Evolutionary conservation across 306 rosid species (phyloP).

Genomic region (Cucurbita argyrosperma): DNA sequence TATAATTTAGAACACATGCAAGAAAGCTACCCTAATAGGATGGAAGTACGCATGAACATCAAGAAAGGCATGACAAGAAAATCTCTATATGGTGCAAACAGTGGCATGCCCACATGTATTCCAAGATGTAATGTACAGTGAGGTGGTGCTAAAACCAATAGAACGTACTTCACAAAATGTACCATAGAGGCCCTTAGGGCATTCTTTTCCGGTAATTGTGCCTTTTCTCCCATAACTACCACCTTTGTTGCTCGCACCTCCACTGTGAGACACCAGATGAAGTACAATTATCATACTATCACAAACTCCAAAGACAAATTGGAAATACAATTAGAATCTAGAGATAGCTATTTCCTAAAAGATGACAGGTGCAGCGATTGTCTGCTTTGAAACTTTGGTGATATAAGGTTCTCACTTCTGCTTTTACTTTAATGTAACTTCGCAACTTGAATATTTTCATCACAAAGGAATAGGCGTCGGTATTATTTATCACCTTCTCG

Average conservation of each 20-base stretch:
- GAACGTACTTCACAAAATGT: constrained; percentile 66
- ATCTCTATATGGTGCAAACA: neutral
- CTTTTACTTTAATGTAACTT: neutral
- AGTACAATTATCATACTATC: constrained; percentile 11
- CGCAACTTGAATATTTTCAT: neutral
- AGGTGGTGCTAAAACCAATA: neutral
- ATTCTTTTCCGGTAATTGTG: constrained; percentile 72
- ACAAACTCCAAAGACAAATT: neutral
- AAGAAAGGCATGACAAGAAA: neutral
- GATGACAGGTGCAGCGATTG: neutral
- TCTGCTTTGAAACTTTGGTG: neutral
- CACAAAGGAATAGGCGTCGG: neutral
- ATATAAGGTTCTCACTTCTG: neutral
- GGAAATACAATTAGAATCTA: neutral
- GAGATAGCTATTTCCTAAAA: neutral
- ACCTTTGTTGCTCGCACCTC: constrained; percentile 69
- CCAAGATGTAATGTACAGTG: neutral
- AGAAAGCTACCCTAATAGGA: neutral
- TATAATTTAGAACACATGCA: neutral
- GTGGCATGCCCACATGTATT: neutral
- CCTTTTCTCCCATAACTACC: constrained; percentile 69
- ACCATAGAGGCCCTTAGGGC: constrained; percentile 90
- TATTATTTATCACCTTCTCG: neutral
- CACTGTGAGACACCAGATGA: constrained; percentile 45
- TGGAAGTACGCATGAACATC: neutral